These are phyloP conservation scores for Fomitopsis schrenkii DNA, from an alignment of 1,284 basidiomycete genomes.

Conservation along the genomic window DNA sequence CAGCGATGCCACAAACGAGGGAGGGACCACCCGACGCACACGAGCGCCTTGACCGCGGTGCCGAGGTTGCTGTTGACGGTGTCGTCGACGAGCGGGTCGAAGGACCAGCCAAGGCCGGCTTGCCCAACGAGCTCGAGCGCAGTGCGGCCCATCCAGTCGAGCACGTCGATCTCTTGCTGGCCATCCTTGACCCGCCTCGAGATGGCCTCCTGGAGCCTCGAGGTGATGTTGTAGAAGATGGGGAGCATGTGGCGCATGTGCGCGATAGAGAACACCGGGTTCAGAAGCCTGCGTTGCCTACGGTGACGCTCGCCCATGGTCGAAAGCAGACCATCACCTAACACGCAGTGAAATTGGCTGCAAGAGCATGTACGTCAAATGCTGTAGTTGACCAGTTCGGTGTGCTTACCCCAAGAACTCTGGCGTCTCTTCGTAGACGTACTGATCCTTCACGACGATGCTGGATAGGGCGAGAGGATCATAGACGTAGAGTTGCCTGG, in stretches of 20 bases:
- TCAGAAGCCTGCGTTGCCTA: conserved; percentile 23
- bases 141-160: conserved; percentile 33
- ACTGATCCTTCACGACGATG: conserved; percentile 12
- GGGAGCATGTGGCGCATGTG: conserved; percentile 23
- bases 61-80: conserved; percentile 24
- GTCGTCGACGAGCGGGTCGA: conserved; percentile 28
- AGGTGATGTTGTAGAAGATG: conserved; percentile 1
- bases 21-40: conserved; percentile 15
- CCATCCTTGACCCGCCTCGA: conserved; percentile 9
- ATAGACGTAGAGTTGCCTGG: conserved; percentile 13
- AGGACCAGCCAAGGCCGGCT: conserved; percentile 34
- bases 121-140: conserved; percentile 29
- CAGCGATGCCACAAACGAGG: not conserved
- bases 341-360: conserved; percentile 7
- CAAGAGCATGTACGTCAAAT: too few species aligned
- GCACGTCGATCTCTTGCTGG: conserved; percentile 29
- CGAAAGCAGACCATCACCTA: conserved; percentile 16
- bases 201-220: conserved; percentile 15
- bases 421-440: conserved; percentile 13
- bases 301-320: conserved; percentile 18
- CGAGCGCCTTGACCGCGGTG: conserved; percentile 26
- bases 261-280: conserved; percentile 20
- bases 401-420: conserved; percentile 11
- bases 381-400: not conserved
- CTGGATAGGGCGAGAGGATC: conserved; percentile 16